A percentile compares a stretch with the other conserved stretches of the same genome.
phyloP scores from a whole-genome alignment of 257 asterid species.

The Capsicum rhomboideum region DNA sequence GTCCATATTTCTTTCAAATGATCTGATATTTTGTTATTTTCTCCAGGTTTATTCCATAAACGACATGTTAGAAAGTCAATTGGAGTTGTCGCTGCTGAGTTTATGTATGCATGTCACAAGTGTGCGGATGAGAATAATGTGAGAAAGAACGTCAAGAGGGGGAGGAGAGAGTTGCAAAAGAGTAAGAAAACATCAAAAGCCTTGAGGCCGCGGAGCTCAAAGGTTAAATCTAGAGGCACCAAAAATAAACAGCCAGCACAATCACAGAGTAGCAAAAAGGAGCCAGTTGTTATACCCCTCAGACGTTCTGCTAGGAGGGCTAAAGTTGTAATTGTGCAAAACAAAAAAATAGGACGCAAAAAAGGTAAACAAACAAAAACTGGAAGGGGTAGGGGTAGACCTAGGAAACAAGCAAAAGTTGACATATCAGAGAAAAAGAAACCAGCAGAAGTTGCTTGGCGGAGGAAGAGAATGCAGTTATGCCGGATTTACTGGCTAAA shows the following conservation, averaged over 20 bases:
- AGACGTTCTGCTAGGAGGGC: conserved; percentile 87
- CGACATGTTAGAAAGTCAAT: conserved; percentile 53
- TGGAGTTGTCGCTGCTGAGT: conserved; percentile 31
- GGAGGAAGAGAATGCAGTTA: conserved; percentile 50
- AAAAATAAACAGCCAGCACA: conserved; percentile 33
- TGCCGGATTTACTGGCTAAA: conserved; percentile 70
- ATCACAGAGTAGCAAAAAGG: conserved; percentile 30
- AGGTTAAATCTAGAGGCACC: conserved; percentile 30
- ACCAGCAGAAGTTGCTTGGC: conserved; percentile 29
- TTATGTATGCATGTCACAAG: conserved; percentile 55
- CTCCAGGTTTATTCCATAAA: conserved; percentile 72
- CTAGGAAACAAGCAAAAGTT: conserved; percentile 27
- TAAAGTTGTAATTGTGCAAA: conserved; percentile 37
- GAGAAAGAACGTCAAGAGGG: conserved; percentile 28
- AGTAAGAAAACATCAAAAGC: conserved; percentile 34
- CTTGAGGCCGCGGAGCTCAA: conserved; percentile 26
- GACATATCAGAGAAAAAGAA: conserved; percentile 12
- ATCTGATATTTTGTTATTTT: conserved; percentile 10
- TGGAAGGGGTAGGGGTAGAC: conserved; percentile 23
- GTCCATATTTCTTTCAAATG: background rate
- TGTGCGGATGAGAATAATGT: conserved; percentile 37
- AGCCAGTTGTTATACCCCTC: conserved; percentile 47
- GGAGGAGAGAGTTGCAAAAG: conserved; percentile 20
- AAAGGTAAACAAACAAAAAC: conserved; percentile 32
- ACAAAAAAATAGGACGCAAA: conserved; percentile 29